A percentile compares a stretch with the other conserved stretches of the same genome.
phyloP scores from a whole-genome alignment of 306 rosid genomes.

The Castanea sativa region DNA sequence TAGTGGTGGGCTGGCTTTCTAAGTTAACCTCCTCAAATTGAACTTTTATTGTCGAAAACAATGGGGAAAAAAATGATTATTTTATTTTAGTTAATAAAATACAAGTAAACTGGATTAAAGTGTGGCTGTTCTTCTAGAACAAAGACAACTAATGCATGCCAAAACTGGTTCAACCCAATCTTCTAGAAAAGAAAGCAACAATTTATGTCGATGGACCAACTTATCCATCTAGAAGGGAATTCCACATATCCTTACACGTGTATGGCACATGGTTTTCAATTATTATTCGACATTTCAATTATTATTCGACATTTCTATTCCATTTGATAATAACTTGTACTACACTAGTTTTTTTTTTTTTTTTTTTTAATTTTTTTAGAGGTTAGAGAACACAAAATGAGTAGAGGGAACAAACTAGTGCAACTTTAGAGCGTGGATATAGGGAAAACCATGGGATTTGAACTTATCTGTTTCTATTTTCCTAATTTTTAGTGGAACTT shows the following conservation, averaged over 20 bases:
- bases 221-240: background rate
- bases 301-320: background rate
- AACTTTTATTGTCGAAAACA: background rate
- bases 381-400: background rate
- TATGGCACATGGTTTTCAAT: background rate
- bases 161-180: background rate
- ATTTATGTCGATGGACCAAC: background rate
- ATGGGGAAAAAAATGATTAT: background rate
- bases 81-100: background rate
- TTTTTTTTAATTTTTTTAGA: too few species aligned
- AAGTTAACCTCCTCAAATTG: constrained; percentile 13
- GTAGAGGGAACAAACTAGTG: background rate
- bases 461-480: background rate
- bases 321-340: background rate
- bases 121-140: constrained; percentile 44
- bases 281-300: background rate
- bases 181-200: background rate
- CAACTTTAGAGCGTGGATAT: background rate
- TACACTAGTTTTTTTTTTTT: background rate
- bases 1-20: constrained; percentile 11
- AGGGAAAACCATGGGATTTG: background rate
- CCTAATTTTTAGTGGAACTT: background rate
- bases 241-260: background rate
- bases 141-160: background rate
- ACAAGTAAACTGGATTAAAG: background rate